phyloP scores from a whole-genome alignment of 208 protist genomes.

The Leishmania lainsoni region DNA sequence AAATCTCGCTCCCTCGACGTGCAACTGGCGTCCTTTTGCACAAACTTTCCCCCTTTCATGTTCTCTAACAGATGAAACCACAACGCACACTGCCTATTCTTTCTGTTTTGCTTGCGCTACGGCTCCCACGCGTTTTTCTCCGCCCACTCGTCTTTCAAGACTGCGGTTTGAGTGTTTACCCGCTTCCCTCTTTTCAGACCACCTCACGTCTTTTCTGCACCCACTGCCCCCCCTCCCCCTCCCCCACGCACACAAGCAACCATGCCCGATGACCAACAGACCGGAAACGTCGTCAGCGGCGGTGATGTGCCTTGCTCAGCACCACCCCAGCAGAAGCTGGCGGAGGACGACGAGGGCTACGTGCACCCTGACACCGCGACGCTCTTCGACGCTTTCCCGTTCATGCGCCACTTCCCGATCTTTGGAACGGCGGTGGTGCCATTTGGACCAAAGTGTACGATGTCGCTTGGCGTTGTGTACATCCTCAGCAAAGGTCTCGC shows the following conservation, averaged over 20 bases:
- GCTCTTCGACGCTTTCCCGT: too few species aligned
- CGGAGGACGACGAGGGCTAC: conserved; percentile 27
- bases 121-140: not conserved
- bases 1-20: not conserved
- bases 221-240: not conserved
- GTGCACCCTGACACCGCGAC: conserved; percentile 4
- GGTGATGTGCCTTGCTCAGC: not conserved
- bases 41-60: not conserved
- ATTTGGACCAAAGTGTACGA: too few species aligned
- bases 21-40: not conserved
- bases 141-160: not conserved
- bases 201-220: not conserved
- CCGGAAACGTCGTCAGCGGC: not conserved
- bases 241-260: not conserved
- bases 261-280: not conserved
- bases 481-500: conserved; percentile 48
- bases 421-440: too few species aligned
- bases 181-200: not conserved
- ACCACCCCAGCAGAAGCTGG: not conserved
- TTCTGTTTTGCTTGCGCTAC: not conserved
- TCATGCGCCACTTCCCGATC: too few species aligned
- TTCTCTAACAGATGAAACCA: not conserved
- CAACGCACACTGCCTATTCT: not conserved
- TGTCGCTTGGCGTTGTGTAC: conserved; percentile 42
- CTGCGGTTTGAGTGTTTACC: not conserved